Evolutionary conservation across 169 alveolate genomes (phyloP), one percentile per base, ranked within the genome.

Genomic region (Eimeria necatrix): DNA sequence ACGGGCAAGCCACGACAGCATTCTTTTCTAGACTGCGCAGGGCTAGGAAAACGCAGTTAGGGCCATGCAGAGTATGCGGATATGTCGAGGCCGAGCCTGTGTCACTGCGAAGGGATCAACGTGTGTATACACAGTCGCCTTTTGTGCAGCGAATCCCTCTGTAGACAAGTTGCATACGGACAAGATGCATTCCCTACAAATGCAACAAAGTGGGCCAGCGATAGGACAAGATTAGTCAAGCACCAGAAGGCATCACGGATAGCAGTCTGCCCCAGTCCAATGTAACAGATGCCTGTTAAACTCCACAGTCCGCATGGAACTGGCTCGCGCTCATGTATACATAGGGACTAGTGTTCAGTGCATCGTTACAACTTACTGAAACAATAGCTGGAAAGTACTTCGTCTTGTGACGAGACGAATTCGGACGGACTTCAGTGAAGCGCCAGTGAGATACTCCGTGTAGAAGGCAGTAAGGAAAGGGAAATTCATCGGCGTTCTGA

Each of bases 281-380:
- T 41, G 48, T 16, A 4, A 26, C 84, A 26, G 16, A 4, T 14
- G 32, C 84, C 9, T 7, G 64, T 64, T 53, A 81, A 53, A 48
- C 73, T 9, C 41, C 74, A n/a, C 90, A 81, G 8, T 81, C 90
- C 52, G 90, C 90, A n/a, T 81, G 90, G 9, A 81, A 53, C 90
- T 81, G 1, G 46, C 52, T 7, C 53, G 12, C 68, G 18, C 51
- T 26, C 90, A 12, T 81, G 16, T 71, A 81, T 3, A n/a, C 22
- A 53, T 3, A 26, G 53, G 52, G 52, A n/a, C 22, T 32, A 32
- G 41, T 32, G 3, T 32, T 32, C 3, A n/a, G 20, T 4, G 68
- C 41, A 81, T 53, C 24, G 24, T 22, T 18, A 4, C 90, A 16
- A 51, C 92, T 85, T 85, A 85, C 92, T n/a, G 92, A 85, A 14